phyloP scores from a whole-genome alignment of 495 filamentous ascomycete species.

The Bacidia rubella region DNA sequence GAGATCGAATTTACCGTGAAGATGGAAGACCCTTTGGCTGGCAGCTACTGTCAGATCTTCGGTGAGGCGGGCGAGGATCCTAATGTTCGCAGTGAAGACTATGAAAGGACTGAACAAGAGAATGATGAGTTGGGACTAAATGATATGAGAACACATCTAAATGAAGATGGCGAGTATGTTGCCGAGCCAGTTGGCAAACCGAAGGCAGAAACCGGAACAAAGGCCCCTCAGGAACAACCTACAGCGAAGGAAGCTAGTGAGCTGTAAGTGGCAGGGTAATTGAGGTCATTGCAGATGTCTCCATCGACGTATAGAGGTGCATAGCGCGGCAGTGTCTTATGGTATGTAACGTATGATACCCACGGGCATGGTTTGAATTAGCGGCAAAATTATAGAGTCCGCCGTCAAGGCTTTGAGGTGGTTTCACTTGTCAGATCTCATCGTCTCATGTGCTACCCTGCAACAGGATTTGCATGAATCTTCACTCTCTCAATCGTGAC shows the following conservation, averaged over 20 bases:
- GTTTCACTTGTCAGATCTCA: too few species aligned
- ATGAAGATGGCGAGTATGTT: constrained; percentile 43
- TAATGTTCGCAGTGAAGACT: constrained; percentile 72
- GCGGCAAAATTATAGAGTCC: too few species aligned
- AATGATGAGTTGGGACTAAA: constrained; percentile 78
- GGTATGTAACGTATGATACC: not conserved
- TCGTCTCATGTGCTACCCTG: too few species aligned
- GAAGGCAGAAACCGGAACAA: not conserved
- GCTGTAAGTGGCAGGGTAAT: too few species aligned
- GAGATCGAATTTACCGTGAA: constrained; percentile 74
- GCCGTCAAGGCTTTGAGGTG: too few species aligned
- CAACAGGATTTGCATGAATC: constrained; percentile 89
- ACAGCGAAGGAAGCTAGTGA: too few species aligned
- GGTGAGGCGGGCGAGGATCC: constrained; percentile 57
- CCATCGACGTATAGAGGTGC: not conserved
- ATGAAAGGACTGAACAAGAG: constrained; percentile 76
- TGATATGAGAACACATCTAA: constrained; percentile 87
- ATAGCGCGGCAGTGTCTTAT: not conserved
- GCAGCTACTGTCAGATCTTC: constrained; percentile 77
- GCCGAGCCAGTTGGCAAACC: constrained; percentile 8
- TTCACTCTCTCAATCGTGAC: constrained; percentile 40
- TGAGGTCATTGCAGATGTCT: too few species aligned
- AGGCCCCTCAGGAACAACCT: too few species aligned
- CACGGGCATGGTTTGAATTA: too few species aligned
- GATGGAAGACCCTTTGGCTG: constrained; percentile 76